Conservation (phyloP, 139 green algal species). For the Mesostigma viride region DNA sequence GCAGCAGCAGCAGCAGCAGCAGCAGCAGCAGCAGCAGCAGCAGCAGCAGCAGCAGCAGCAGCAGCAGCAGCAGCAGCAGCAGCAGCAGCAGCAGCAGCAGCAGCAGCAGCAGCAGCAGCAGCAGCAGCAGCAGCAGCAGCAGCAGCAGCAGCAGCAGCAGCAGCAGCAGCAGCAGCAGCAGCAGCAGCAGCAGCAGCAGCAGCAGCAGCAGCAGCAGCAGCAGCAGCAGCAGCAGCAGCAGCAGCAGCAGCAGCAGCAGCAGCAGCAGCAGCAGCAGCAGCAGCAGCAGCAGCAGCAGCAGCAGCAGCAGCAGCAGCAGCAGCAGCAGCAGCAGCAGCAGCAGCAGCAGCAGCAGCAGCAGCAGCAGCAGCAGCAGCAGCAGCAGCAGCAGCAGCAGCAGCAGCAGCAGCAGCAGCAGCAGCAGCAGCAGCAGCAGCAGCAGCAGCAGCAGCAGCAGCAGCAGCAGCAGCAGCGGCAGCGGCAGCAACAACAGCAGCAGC, state of each 20-base stretch:
- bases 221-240: constrained; percentile 1
- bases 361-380: background rate
- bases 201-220: constrained; percentile 1
- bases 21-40: constrained; percentile 1
- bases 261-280: constrained; percentile 1
- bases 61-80: background rate
- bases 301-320: background rate
- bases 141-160: constrained; percentile 1
- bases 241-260: background rate
- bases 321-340: constrained; percentile 1
- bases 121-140: background rate
- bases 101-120: constrained; percentile 1
- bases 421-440: background rate
- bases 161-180: constrained; percentile 1
- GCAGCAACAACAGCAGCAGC: too few species aligned
- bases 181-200: background rate
- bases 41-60: constrained; percentile 1
- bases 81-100: constrained; percentile 1
- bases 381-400: constrained; percentile 1
- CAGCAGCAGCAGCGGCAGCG: background rate
- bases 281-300: constrained; percentile 1
- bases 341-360: constrained; percentile 1
- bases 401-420: constrained; percentile 1
- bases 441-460: constrained; percentile 1
- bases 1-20: background rate